Percentiles rank a stretch among this genome's conserved stretches.
Conservation (phyloP, 306 rosid genomes). For the Acmispon strigosus region DNA sequence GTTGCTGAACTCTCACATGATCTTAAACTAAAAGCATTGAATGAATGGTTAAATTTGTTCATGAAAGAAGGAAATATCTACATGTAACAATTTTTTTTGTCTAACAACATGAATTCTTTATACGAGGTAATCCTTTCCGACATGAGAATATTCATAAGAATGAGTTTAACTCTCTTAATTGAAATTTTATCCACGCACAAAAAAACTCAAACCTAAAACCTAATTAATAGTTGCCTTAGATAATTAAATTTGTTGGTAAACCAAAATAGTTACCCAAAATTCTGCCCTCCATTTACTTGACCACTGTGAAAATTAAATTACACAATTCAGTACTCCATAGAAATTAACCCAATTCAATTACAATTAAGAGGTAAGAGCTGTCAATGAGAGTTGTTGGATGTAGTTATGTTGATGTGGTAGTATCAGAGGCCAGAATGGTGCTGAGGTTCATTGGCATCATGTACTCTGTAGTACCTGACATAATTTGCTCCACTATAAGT, state of each 20-base stretch:
- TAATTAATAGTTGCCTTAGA: neutral
- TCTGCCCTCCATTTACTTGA: neutral
- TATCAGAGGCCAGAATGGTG: constrained; percentile 46
- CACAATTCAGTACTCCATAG: neutral
- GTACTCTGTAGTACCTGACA: constrained; percentile 36
- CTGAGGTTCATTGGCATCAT: constrained; percentile 75
- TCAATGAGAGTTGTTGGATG: neutral
- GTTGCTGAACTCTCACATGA: too few species aligned
- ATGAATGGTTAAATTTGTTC: too few species aligned
- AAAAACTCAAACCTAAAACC: too few species aligned
- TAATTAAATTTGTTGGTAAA: neutral
- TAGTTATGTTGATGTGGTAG: constrained; percentile 1
- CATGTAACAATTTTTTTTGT: too few species aligned
- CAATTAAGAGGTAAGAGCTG: neutral
- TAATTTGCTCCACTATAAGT: constrained; percentile 47
- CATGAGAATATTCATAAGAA: too few species aligned
- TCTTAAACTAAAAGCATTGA: too few species aligned
- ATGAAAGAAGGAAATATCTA: too few species aligned
- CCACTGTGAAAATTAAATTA: neutral
- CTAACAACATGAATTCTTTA: too few species aligned
- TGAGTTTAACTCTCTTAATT: too few species aligned
- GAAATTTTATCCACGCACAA: too few species aligned
- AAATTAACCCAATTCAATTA: neutral
- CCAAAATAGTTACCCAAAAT: neutral
- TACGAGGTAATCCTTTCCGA: too few species aligned